Evolutionary conservation across 331 rosid species (phyloP), one percentile per base, ranked within the genome.

Genomic region (Quercus tomentella): DNA sequence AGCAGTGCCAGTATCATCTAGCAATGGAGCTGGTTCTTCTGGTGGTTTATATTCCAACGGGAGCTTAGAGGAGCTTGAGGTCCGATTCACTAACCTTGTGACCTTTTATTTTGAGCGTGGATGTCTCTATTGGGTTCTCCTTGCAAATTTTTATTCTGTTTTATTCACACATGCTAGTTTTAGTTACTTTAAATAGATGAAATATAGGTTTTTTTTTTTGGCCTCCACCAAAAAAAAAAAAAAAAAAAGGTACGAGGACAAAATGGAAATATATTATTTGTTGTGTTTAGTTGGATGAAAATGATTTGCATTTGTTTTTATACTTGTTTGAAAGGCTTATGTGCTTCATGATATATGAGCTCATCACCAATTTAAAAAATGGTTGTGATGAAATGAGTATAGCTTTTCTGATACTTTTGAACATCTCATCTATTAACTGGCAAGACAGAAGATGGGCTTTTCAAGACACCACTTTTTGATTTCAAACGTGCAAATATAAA

Each of bases 41-140:
- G 25, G 84, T 67, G 52, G 65, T 82, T 79, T 84, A 73, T 79
- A 61, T 75, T 70, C 76, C 73, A 84, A 67, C 65, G 89, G 85
- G 45, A 87, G 77, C 88, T 70, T 87, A 88, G 99, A 93, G 76
- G 98, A 96, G 90, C 99, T 96, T 68, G 99, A 96, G 99, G 99
- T 89, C 82, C 16, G 37, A 52, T 28, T 73, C n/a, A 2, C 25
- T 78, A 77, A 84, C 51, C 82, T 79, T 66, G 16, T 54, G 72
- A 74, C 75, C 71, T 77, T 75, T 55, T 18, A 28, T 55, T 76
- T 69, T 63, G 28, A 62, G 55, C n/a, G 0, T 56, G 8, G 56
- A 35, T 77, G 61, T 68, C 15, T 22, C 28, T 26, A 68, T 63
- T 58, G 3, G 7, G 41, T 66, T 56, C 7, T 66, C 18, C 43